These are phyloP conservation scores for Gracilaria vermiculophylla DNA, from an alignment of 23 red algal genomes.

Conservation along the genomic window DNA sequence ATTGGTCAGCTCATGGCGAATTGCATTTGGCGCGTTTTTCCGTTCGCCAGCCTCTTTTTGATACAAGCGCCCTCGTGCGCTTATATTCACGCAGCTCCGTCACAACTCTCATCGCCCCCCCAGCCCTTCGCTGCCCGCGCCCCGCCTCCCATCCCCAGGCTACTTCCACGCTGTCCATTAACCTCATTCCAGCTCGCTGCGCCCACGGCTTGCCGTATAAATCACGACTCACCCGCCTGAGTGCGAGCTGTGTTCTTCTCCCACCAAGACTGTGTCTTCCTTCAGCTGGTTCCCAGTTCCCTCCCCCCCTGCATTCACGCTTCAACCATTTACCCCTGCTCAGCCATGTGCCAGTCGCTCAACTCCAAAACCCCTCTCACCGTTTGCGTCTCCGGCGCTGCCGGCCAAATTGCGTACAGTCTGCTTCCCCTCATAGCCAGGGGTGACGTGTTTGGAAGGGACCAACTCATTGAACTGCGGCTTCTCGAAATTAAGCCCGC, in stretches of 20 bases:
- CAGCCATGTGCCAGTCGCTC: neutral
- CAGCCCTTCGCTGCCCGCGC: neutral
- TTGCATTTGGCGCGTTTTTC: neutral
- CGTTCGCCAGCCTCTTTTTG: too few relatives aligned
- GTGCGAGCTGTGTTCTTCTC: too few relatives aligned
- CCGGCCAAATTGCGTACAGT: constrained; percentile 95
- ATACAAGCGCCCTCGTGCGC: neutral
- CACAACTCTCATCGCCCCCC: neutral
- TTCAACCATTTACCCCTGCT: neutral
- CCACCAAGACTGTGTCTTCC: too few relatives aligned
- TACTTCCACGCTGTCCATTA: neutral
- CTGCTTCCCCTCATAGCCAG: constrained; percentile 83
- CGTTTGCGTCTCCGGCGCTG: constrained; percentile 91
- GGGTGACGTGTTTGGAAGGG: constrained; percentile 73
- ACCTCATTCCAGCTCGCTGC: neutral
- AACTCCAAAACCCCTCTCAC: neutral
- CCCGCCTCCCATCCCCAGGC: neutral
- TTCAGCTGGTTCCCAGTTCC: too few relatives aligned
- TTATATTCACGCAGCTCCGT: neutral
- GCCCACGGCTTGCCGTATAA: too few relatives aligned
- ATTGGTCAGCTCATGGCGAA: neutral
- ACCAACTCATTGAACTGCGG: constrained; percentile 64
- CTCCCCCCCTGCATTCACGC: neutral
- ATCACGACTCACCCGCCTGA: too few relatives aligned
- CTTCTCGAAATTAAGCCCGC: constrained; percentile 87